Percentiles rank a stretch among this genome's conserved stretches.
Evolutionary conservation across 768 basidiomycete genomes (phyloP).

Genomic region (Xerocomus spinulosus): DNA sequence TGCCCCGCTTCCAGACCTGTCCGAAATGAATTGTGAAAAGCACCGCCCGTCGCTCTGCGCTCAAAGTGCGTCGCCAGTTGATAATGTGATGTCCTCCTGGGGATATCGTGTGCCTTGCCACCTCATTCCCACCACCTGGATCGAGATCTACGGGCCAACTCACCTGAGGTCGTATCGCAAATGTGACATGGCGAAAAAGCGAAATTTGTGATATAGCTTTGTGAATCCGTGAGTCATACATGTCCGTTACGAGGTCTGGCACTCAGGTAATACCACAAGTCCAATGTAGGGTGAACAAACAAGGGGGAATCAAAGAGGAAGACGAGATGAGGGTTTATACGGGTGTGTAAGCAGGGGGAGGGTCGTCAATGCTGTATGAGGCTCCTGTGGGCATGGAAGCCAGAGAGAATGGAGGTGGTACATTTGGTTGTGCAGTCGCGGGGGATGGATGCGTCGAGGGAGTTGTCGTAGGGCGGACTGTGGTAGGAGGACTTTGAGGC

Average conservation of each 20-base stretch:
- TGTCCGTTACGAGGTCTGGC: neutral
- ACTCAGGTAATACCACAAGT: neutral
- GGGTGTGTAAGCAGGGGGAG: constrained; percentile 28
- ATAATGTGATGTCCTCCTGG: neutral
- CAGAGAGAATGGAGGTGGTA: constrained; percentile 1
- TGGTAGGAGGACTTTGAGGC: neutral
- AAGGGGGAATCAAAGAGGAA: neutral
- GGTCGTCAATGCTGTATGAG: constrained; percentile 7
- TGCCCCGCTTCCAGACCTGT: neutral
- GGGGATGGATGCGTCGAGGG: neutral
- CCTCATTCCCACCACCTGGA: neutral
- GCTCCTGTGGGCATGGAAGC: constrained; percentile 12
- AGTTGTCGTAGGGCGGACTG: neutral
- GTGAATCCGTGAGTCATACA: neutral
- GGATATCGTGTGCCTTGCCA: neutral
- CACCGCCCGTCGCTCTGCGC: neutral
- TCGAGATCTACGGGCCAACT: neutral
- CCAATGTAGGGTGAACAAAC: neutral
- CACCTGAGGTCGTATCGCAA: too few relatives aligned
- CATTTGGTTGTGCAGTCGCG: neutral
- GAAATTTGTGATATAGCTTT: constrained; percentile 2
- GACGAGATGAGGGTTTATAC: constrained; percentile 1
- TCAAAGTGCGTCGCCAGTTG: neutral
- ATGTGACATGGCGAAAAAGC: neutral
- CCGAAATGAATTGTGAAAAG: neutral